Base-by-base conservation (phyloP, 768 basidiomycete species). In the Coprinopsis cinerea region DNA sequence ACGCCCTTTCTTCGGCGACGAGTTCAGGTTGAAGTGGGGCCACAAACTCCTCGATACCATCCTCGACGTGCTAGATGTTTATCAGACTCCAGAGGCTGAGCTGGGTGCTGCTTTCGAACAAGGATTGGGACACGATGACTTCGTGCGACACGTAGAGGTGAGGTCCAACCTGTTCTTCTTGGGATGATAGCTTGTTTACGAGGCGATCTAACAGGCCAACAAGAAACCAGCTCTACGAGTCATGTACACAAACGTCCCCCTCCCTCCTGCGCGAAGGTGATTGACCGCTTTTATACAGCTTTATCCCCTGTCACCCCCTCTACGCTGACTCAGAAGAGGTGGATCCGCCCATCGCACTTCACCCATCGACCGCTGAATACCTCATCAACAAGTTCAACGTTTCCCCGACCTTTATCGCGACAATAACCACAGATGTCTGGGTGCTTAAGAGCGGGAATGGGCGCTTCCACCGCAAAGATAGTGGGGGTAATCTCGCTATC, bases 371-470 rank as follows among this genome's bases (percentile, higher is more conserved):
- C 14, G 37, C 35, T 7, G 34, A 46, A 23, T 52, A 41, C 18
- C 22, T 52, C 9, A 32, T 47, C 15, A 18, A 46, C 6, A 11
- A 20, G 2, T 27, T 52, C 14, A 45, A 37, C 13, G 51, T 52
- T 7, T 52, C 51, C 1, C 45, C 51, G 13, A 18, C 22, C 2
- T 52, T 52, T 28, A 20, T 52, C 24, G 37, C 35, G 13, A 39
- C 5, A 7, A 22, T 47, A 0, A 32, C 39, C 4, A 35, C 25
- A 3, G 44, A 45, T 23, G 18, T 34, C 9, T 51, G 49, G 49
- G 13, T 51, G 14, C 15, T 40, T 15, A 52, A 52, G 45, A 47
- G 22, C n/a, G 51, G 51, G 13, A 52, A 42, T 18, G 44, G 9
- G n/a, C 32, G 26, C 20, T 45, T 45, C 18, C 28, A 27, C 14